Evolutionary conservation across 2,329 filamentous ascomycete species (phyloP).

Genomic region (Curvularia sp.): DNA sequence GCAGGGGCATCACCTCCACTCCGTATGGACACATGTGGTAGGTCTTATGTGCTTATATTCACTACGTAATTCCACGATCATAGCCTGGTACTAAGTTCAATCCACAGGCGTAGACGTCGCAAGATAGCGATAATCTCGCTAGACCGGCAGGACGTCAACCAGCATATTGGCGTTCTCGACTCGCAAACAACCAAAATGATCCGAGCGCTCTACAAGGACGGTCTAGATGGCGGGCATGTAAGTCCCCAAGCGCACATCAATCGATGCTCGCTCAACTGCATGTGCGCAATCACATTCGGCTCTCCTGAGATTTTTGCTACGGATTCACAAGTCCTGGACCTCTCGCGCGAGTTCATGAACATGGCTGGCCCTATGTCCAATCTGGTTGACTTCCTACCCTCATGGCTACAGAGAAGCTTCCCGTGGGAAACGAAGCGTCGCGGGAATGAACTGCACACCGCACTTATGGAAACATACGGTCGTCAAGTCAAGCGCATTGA

Average conservation of each 20-base stretch:
- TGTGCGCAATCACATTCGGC: slow-evolving; percentile 6
- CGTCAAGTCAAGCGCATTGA: background rate
- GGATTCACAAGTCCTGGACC: background rate
- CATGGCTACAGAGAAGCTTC: background rate
- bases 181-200: slow-evolving; percentile 29
- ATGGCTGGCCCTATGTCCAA: slow-evolving; percentile 3
- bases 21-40: background rate
- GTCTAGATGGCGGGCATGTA: slow-evolving; percentile 9
- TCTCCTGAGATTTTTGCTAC: background rate
- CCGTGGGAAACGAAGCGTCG: slow-evolving; percentile 6
- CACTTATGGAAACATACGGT: slow-evolving; percentile 3
- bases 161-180: slow-evolving; percentile 23
- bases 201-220: slow-evolving; percentile 17
- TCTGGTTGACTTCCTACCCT: slow-evolving; percentile 3
- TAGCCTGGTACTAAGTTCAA: background rate
- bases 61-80: background rate
- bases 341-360: slow-evolving; percentile 6
- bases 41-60: background rate
- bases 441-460: slow-evolving; percentile 1
- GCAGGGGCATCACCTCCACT: slow-evolving; percentile 1
- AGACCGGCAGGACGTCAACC: slow-evolving; percentile 19
- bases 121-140: slow-evolving; percentile 26
- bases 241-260: background rate
- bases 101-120: slow-evolving; percentile 21
- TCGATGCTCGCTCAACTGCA: slow-evolving; percentile 1